Evolutionary conservation across 176 grass and related monocot species (phyloP), one percentile per base, ranked within the genome.

Genomic region (Triticum monococcum): DNA sequence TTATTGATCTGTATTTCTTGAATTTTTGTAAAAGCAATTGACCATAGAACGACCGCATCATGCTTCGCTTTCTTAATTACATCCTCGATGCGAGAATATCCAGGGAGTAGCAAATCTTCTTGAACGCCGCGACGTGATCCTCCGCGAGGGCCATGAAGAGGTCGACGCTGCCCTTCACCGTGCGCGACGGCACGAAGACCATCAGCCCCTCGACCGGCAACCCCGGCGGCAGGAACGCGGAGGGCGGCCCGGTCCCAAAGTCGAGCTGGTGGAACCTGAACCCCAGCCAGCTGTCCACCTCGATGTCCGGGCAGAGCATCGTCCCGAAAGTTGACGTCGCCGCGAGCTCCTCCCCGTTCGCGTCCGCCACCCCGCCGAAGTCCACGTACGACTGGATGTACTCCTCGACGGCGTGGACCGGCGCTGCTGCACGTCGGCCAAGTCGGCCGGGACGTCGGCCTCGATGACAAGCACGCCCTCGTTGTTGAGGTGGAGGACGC

Each of bases 371-470:
- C 1, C 2, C 26, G 18, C 89, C 89, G 68, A 91, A 91, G 68
- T 91, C 89, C 4, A 88, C 37, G 59, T 70, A 83, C 12, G 89
- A 91, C 68, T 84, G 89, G 69, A 91, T 64, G 81, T 91, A 91
- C 12, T 74, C 32, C 0, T 28, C n/a, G n/a, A n/a, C n/a, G n/a
- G n/a, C n/a, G n/a, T n/a, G n/a, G n/a, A n/a, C n/a, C n/a, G n/a
- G n/a, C n/a, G n/a, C n/a, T n/a, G n/a, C n/a, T n/a, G n/a, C n/a
- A 43, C 46, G 60, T 89, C 66, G 3, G 68, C 69, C 0, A 92
- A 25, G 28, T 79, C 31, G 4, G 40, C 61, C 2, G n/a, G 40
- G 8, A 81, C 84, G 23, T 25, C 41, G 12, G 79, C 68, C 79
- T 89, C 84, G 7, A 92, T 24, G 12, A 92, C 74, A 2, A 89